Base-by-base conservation (phyloP, 345 rosid species). In the Reutealis trisperma region DNA sequence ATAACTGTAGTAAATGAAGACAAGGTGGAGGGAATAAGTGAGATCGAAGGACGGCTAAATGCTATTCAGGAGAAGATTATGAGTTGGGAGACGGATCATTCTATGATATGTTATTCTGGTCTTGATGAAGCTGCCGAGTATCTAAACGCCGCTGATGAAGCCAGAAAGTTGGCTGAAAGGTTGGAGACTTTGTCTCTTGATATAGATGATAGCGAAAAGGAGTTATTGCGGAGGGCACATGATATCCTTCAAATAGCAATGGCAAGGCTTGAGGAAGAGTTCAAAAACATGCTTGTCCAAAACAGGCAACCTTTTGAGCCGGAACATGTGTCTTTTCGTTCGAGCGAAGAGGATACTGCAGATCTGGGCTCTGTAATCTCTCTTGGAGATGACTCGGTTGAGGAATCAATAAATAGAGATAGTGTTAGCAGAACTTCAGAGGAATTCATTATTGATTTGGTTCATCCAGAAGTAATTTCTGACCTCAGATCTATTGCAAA, bases 261-360 rank as follows among this genome's bases (percentile, higher is more conserved):
- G 98, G 84, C 84, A 32, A 87, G 97, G 89, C 94, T 94, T 1
- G 98, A 90, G 85, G 93, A 91, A 41, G 98, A 93, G 86, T 93
- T 94, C 49, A 88, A 83, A 84, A 78, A 90, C 82, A 70, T 94
- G 60, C 94, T 94, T 73, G 87, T 87, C 57, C 89, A 89, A 80
- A 86, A 88, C 75, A 87, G 82, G 79, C 88, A 85, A 32, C 90
- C 91, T 68, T 87, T 89, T 52, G 97, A 94, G 80, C 93, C 89
- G 1, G 94, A 89, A 70, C 89, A 81, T 67, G 51, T 84, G 67
- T 91, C 94, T 16, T 91, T 91, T 25, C 90, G 95, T 54, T 91
- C 93, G 0, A 87, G 79, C 80, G 97, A 90, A 76, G 91, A 88
- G 12, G 97, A 89, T 63, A 78, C 71, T 63, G 74, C 51, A 6